These are phyloP conservation scores for Gillenia trifoliata DNA, from an alignment of 306 rosid genomes.

Conservation along the genomic window DNA sequence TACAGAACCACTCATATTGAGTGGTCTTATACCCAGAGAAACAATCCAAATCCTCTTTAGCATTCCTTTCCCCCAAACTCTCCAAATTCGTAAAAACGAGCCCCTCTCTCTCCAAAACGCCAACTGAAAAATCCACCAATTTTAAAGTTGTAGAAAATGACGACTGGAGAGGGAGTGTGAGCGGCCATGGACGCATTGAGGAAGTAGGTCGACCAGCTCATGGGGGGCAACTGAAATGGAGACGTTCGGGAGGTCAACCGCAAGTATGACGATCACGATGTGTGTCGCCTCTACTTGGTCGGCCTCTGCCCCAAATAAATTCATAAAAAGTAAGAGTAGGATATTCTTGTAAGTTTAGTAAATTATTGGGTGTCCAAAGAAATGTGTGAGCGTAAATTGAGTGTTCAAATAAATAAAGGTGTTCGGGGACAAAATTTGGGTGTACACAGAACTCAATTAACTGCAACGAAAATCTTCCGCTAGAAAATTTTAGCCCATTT, in stretches of 20 bases:
- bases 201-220: conserved; percentile 92
- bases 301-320: conserved; percentile 99
- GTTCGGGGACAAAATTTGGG: no score
- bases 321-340: no score
- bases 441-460: background rate
- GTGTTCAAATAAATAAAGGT: no score
- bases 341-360: no score
- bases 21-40: no score
- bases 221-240: conserved; percentile 99
- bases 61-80: background rate
- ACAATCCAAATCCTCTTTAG: background rate
- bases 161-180: background rate
- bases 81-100: background rate
- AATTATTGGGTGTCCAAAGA: no score
- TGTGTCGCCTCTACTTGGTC: conserved; percentile 89
- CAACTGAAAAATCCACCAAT: background rate
- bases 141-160: background rate
- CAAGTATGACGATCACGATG: conserved; percentile 93
- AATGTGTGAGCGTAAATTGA: no score
- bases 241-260: conserved; percentile 97
- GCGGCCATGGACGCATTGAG: conserved; percentile 84
- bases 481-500: background rate
- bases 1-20: no score
- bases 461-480: background rate
- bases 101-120: conserved; percentile 3